Evolutionary conservation across 1,284 basidiomycete species (phyloP), one percentile per base, ranked within the genome.

Genomic region (Cutaneotrichosporon spelunceum): DNA sequence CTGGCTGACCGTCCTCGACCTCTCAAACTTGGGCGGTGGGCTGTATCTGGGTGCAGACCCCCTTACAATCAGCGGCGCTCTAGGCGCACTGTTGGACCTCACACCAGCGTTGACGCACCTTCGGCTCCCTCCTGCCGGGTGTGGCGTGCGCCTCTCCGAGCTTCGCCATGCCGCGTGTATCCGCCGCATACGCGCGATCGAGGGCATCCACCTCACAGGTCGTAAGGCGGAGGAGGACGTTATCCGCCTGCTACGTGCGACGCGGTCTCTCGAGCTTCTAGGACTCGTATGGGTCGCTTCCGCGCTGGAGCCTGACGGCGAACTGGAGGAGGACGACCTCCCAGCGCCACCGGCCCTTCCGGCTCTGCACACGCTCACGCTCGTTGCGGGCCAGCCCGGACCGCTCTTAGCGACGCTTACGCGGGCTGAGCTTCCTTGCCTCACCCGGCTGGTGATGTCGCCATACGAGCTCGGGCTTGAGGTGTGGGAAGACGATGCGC

Each of bases 1-100:
- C 70, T 92, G 89, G 88, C 84, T 93, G 4, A 87, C 86, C 57
- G 76, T 76, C 6, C 81, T 93, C 26, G 87, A 92, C 72, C 77
- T 93, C 19, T 86, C 87, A 7, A 77, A 79, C 29, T 69, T 91
- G 47, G 83, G 86, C 42, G 81, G 86, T 42, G 72, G 74, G 11
- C 76, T 60, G 3, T 60, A 65, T 42, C 87, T 44, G 87, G 90
- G 76, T 81, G 83, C 29, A 74, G 87, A 56, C 81, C 89, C 50
- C 84, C 84, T 26, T 74, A 77, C 33, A 6, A 56, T 69, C n/a
- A 57, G 56, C 14, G 56, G 47, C 16, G 65, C 64, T 4, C 63
- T 59, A 5, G 36, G 52, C 19, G 59, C 60, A 5, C 74, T 92
- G 19, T 87, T 91, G 62, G 86, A 88, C 6, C 73, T 92, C 30